A percentile compares a stretch with the other conserved stretches of the same genome.
Conservation (phyloP, 2,329 filamentous ascomycete species). For the Sclerotinia nivalis region DNA sequence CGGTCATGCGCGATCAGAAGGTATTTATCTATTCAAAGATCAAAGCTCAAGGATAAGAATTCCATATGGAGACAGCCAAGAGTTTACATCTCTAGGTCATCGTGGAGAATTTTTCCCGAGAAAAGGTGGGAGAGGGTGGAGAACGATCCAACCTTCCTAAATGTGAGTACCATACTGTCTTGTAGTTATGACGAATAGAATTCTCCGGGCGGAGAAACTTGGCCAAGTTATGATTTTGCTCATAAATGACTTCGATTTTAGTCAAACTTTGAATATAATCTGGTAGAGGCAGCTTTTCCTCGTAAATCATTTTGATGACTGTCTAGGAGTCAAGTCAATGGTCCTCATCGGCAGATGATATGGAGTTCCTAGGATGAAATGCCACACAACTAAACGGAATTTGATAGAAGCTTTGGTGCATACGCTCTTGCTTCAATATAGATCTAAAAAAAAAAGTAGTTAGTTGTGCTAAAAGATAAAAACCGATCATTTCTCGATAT, state of each 20-base stretch:
- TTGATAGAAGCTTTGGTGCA: neutral
- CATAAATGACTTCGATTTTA: neutral
- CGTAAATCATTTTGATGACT: neutral
- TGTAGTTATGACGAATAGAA: no score
- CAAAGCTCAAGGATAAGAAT: neutral
- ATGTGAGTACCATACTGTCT: no score
- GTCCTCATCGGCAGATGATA: neutral
- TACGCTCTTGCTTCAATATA: neutral
- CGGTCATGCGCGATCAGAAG: neutral
- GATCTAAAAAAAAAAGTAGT: no score
- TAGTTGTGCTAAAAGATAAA: neutral
- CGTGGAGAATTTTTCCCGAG: no score
- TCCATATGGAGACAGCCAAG: neutral
- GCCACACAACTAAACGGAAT: neutral
- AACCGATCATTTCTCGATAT: neutral
- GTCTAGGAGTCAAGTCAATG: no score
- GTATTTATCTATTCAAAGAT: neutral
- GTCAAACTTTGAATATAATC: neutral
- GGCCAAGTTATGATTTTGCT: neutral
- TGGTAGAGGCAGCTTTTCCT: neutral
- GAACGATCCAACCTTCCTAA: no score
- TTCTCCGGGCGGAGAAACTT: neutral
- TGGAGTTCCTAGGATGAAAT: neutral
- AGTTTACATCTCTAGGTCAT: no score
- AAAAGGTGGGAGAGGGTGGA: no score